Percentiles rank a stretch among this genome's conserved stretches.
Evolutionary conservation across 352 stramenopile species (phyloP).

Genomic region (Pythium chondricola): DNA sequence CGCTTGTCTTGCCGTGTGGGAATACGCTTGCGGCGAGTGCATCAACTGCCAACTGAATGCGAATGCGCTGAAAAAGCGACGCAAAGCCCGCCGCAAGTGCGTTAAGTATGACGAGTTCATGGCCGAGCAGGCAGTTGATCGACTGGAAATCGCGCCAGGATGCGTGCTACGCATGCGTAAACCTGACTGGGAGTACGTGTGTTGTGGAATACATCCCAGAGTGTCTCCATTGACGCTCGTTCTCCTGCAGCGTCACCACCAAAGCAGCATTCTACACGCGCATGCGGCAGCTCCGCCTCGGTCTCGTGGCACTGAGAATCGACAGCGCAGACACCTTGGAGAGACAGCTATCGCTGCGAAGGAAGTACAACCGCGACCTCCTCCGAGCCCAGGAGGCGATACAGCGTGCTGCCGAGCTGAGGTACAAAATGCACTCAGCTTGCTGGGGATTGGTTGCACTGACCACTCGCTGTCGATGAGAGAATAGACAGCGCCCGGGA

Average conservation of each 20-base stretch:
- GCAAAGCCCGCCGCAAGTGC: conserved; percentile 25
- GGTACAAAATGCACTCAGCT: conserved; percentile 19
- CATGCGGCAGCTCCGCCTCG: conserved; percentile 56
- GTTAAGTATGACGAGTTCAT: conserved; percentile 42
- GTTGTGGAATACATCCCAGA: background rate
- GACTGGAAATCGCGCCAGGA: conserved; percentile 26
- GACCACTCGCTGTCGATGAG: background rate
- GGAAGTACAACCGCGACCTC: conserved; percentile 47
- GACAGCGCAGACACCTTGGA: conserved; percentile 29
- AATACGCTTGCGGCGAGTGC: conserved; percentile 41
- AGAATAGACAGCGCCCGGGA: too few species aligned
- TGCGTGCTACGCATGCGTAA: conserved; percentile 51
- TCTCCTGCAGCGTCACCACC: conserved; percentile 22
- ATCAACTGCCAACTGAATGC: conserved; percentile 60
- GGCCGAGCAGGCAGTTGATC: conserved; percentile 32
- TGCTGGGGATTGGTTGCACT: background rate
- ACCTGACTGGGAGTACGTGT: conserved; percentile 51
- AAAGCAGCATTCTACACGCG: conserved; percentile 47
- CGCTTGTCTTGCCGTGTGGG: background rate
- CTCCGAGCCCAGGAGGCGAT: conserved; percentile 36
- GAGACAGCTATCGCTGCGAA: conserved; percentile 28
- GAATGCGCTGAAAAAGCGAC: conserved; percentile 12
- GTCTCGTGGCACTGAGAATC: conserved; percentile 24
- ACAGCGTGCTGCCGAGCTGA: conserved; percentile 28
- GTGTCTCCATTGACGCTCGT: background rate